A percentile compares a stretch with the other conserved stretches of the same genome.
Conservation (phyloP, 2,329 filamentous ascomycete species). For the Bipolaris gigantea region DNA sequence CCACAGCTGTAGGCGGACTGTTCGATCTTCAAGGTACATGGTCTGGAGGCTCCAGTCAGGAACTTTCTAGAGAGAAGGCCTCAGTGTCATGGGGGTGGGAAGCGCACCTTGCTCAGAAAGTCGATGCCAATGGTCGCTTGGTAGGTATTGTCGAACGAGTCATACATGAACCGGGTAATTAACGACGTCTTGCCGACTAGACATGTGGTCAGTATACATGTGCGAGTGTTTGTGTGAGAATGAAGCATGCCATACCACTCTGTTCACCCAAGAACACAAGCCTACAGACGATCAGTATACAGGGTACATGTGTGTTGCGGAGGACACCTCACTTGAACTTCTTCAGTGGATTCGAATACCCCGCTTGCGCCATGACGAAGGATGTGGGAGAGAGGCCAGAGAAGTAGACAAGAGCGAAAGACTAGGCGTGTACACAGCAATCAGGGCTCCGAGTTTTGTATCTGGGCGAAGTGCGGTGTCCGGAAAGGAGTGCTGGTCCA, state of each 20-base stretch:
- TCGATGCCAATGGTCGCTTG: conserved; percentile 99
- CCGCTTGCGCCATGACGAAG: conserved; percentile 69
- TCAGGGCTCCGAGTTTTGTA: conserved; percentile 3
- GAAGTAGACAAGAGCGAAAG: not conserved
- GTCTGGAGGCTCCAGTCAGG: conserved; percentile 60
- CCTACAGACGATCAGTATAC: conserved; percentile 54
- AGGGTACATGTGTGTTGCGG: conserved; percentile 11
- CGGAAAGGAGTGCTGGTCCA: conserved; percentile 29
- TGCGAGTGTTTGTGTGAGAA: not conserved
- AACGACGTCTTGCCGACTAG: conserved; percentile 97
- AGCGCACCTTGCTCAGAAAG: conserved; percentile 87
- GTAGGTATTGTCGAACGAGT: conserved; percentile 99
- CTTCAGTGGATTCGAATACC: conserved; percentile 98
- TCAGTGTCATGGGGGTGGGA: not conserved
- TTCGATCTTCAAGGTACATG: conserved; percentile 99
- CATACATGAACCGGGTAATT: conserved; percentile 99
- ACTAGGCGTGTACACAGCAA: conserved; percentile 3
- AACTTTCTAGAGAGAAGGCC: not conserved
- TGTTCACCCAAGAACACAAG: conserved; percentile 98
- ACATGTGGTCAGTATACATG: conserved; percentile 19
- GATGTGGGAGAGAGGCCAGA: conserved; percentile 2
- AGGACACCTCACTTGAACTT: conserved; percentile 83
- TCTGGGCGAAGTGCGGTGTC: conserved; percentile 16
- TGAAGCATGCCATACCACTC: conserved; percentile 72
- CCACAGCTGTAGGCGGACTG: conserved; percentile 96